Evolutionary conservation across 139 green algal genomes (phyloP), one percentile per base, ranked within the genome.

Genomic region (Microglena sp.): DNA sequence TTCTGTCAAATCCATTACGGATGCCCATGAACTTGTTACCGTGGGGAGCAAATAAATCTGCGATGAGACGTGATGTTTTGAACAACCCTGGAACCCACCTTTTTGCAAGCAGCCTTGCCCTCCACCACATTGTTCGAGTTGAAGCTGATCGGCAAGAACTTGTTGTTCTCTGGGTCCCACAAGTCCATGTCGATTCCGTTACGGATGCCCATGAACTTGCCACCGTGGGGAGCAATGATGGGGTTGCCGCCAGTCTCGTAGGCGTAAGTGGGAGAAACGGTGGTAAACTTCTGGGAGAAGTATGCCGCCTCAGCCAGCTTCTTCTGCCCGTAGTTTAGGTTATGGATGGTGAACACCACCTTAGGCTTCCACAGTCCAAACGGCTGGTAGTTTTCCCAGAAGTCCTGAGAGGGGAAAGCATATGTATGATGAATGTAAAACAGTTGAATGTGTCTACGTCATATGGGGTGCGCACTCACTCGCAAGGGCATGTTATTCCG

Each of bases 161-260:
- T 45, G 77, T 95, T 91, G 32, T 79, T 66, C 21, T 77, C 66
- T 18, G 93, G 94, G 70, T 96, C 89, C 93, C 93, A 99, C 55
- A 98, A 89, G 69, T 99, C 93, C 5, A 62, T 65, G 80, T 99
- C 93, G 66, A 99, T 98, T 62, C 93, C 93, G 66, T 99, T 99
- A 33, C 79, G 70, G 65, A 94, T 92, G 60, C 88, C 88, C 65
- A 82, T 80, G 72, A 95, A 89, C 78, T 93, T 92, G 69, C 72
- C 74, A 0, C 30, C 53, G 31, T 93, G 74, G 3, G 77, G 43
- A 0, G 70, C 77, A 35, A 95, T 80, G 21, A 73, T 69, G 18
- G 87, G 76, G 61, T 81, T 64, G 33, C 74, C 84, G 34, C 73
- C 76, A 24, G 92, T 77, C 74, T 98, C 92, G 28, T 77, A 68